Base-by-base conservation (phyloP, 495 filamentous ascomycete species). In the Podospora pseudoanserina region DNA sequence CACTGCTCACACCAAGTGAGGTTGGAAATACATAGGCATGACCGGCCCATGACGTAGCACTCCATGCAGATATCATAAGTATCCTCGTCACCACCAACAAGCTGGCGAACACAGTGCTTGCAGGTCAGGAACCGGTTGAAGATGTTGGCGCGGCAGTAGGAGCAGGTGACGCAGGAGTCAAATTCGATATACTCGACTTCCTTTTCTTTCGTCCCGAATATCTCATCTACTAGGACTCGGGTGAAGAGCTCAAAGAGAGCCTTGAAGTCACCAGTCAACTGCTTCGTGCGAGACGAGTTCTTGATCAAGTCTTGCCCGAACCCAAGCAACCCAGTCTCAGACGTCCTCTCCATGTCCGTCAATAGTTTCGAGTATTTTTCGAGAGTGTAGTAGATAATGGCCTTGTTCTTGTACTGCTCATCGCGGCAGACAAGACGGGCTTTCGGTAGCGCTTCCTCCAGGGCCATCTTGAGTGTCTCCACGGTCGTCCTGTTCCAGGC, bases 401-500 rank as follows among this genome's bases (percentile, higher is more conserved):
- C 91, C 74, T 97, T 97, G 81, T 94, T 97, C 76, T 98, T 99
- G 82, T 99, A 99, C 75, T 97, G 92, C 73, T 99, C 95, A 69
- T 99, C 95, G n/a, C 95, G 92, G 75, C 95, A 97, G 32, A 98
- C 93, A 73, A 97, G 86, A 26, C 93, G 85, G 4, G 94, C 91
- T 67, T 92, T 90, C 1, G 92, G 92, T 3, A 99, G 81, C 0
- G 94, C 92, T 79, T 97, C 94, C 63, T 86, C 83, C 27, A 99
- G 78, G 0, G 94, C 94, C 79, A 95, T 80, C 63, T 92, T 88
- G 0, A 99, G 81, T 0, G 95, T 97, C 69, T 97, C 92, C 4
- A 91, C 91, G 0, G 94, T 98, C 0, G 91, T 97, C n/a, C 95
- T 84, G 77, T 99, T 99, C 95, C 95, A 99, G 5, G 95, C 95